These are phyloP conservation scores for Ammopiptanthus mongolicus DNA, from an alignment of 306 rosid genomes.

Conservation along the genomic window DNA sequence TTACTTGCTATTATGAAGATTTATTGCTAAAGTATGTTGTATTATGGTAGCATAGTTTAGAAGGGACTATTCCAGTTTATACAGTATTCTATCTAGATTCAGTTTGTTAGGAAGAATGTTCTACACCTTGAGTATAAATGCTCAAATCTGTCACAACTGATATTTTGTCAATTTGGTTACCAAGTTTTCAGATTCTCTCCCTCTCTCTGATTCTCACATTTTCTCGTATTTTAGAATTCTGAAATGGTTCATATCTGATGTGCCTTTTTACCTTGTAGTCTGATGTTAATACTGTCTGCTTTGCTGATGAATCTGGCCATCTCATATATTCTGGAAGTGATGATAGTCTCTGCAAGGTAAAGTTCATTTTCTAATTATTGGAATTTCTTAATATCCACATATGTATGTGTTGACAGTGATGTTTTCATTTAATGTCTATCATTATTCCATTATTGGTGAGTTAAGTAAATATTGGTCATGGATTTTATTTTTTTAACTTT, in stretches of 20 bases:
- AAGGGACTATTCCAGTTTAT: no score
- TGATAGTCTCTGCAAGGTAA: constrained; percentile 85
- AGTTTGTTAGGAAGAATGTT: no score
- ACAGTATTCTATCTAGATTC: no score
- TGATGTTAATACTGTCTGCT: constrained; percentile 95
- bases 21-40: no score
- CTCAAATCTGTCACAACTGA: no score
- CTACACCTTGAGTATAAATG: no score
- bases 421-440: not conserved
- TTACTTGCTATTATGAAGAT: no score
- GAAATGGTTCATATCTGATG: constrained; percentile 10
- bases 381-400: constrained; percentile 2
- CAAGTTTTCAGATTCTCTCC: no score
- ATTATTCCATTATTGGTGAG: not conserved
- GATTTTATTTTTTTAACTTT: not conserved
- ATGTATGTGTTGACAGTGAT: constrained; percentile 2
- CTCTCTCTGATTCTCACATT: no score
- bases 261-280: constrained; percentile 49
- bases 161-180: no score
- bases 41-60: no score
- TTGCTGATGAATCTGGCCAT: constrained; percentile 88
- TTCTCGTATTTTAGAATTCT: no score
- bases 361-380: constrained; percentile 6
- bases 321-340: constrained; percentile 95
- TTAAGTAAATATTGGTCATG: not conserved